Conservation (phyloP, 2,329 filamentous ascomycete genomes). For the Xylaria sp. region DNA sequence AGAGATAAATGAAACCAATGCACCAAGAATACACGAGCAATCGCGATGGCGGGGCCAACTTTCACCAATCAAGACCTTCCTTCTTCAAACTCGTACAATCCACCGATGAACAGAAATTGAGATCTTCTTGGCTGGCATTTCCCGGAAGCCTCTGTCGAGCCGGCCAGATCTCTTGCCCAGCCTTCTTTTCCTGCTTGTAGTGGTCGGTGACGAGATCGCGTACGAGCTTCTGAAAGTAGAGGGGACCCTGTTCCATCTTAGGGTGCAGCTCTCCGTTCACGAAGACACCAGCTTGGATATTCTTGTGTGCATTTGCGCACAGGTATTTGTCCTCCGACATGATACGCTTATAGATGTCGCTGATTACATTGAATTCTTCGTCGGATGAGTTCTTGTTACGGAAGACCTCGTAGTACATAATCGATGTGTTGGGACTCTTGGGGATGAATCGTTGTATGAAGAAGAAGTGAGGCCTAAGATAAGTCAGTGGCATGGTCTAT, state of each 20-base stretch:
- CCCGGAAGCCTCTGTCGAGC: conserved; percentile 47
- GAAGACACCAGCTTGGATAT: conserved; percentile 70
- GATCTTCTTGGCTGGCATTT: conserved; percentile 28
- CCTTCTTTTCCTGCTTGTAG: conserved; percentile 57
- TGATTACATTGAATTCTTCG: conserved; percentile 67
- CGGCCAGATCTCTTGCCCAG: conserved; percentile 63
- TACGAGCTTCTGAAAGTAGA: conserved; percentile 66
- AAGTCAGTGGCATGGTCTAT: conserved; percentile 53
- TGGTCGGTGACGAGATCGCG: conserved; percentile 62
- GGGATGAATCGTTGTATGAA: conserved; percentile 73
- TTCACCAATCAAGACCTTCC: conserved; percentile 38
- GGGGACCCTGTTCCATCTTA: conserved; percentile 66
- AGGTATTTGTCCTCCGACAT: conserved; percentile 73
- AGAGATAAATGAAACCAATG: conserved; percentile 12
- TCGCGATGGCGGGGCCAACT: not conserved
- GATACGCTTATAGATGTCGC: conserved; percentile 70
- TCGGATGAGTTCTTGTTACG: conserved; percentile 69
- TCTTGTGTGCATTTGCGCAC: conserved; percentile 68
- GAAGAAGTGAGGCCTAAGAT: conserved; percentile 61
- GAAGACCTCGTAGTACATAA: conserved; percentile 72
- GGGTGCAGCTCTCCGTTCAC: conserved; percentile 73
- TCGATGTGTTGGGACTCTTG: conserved; percentile 59
- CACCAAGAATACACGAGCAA: not conserved
- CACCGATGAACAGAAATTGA: conserved; percentile 33
- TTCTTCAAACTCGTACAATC: conserved; percentile 35